A percentile compares a stretch with the other conserved stretches of the same genome.
Conservation (phyloP, 1,139 yeast species). For the Candida neerlandica region DNA sequence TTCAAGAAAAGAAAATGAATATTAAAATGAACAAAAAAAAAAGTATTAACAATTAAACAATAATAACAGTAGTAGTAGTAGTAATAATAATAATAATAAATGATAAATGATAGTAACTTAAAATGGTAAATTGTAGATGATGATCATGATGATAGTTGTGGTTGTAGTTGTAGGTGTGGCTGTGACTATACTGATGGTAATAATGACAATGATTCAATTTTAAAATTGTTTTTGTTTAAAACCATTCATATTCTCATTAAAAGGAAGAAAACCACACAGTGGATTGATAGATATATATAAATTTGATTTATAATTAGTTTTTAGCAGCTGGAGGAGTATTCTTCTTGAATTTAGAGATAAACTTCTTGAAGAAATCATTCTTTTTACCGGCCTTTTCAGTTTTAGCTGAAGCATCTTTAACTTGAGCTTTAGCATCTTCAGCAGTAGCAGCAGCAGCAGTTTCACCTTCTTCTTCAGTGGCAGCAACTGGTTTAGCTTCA, state of each 20-base stretch:
- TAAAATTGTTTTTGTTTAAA: no score
- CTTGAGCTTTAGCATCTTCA: constrained; percentile 16
- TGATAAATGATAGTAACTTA: no score
- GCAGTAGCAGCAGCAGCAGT: constrained; percentile 11
- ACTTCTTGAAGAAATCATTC: constrained; percentile 53
- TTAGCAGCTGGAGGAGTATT: constrained; percentile 39
- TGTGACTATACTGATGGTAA: no score
- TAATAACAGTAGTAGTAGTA: neutral
- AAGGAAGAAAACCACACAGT: neutral
- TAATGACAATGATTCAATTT: no score
- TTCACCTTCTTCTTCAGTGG: constrained; percentile 15
- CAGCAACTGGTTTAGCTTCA: constrained; percentile 13
- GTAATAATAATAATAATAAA: neutral
- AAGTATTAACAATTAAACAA: constrained; percentile 2
- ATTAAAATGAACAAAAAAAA: neutral
- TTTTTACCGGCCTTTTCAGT: constrained; percentile 40
- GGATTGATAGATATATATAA: no score
- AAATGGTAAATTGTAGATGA: no score
- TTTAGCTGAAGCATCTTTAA: constrained; percentile 7
- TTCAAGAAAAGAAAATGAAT: neutral
- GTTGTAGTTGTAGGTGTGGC: no score
- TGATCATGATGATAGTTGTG: neutral
- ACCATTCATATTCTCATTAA: no score
- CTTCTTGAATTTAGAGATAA: constrained; percentile 51
- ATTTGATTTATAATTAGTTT: constrained; percentile 17